A percentile compares a stretch with the other conserved stretches of the same genome.
These are phyloP conservation scores for Geotrichum aggregatum DNA, from an alignment of 1,139 yeast species.

Conservation along the genomic window DNA sequence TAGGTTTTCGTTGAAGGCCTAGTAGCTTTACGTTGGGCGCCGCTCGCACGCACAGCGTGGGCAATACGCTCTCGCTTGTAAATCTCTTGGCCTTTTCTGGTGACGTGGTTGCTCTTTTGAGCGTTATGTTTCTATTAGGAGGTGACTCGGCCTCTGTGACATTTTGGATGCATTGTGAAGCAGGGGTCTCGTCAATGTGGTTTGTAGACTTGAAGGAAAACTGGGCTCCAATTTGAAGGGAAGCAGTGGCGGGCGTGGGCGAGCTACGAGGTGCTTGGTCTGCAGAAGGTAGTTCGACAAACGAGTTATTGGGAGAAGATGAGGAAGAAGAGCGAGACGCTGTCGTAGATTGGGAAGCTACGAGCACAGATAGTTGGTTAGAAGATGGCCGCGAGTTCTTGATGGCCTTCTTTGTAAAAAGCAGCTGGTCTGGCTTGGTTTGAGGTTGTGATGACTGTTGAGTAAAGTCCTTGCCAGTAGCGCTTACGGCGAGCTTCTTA, in stretches of 20 bases:
- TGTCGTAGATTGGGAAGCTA: not conserved
- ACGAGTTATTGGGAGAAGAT: not conserved
- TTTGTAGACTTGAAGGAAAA: conserved; percentile 4
- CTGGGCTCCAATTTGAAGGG: conserved; percentile 2
- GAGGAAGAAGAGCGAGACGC: not conserved
- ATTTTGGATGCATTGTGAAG: not conserved
- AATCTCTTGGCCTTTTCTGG: conserved; percentile 4
- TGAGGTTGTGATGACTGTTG: not conserved
- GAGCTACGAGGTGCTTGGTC: not conserved
- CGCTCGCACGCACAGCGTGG: conserved; percentile 7
- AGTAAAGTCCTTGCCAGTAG: conserved; percentile 1
- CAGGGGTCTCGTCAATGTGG: not conserved
- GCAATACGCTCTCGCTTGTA: conserved; percentile 15
- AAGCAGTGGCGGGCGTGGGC: not conserved
- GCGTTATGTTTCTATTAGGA: no score
- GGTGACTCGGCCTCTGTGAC: no score
- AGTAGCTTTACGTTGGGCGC: conserved; percentile 10
- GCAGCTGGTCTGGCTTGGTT: conserved; percentile 1
- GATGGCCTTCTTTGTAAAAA: conserved; percentile 10
- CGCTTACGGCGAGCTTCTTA: not conserved
- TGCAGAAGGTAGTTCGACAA: not conserved
- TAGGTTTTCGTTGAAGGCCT: conserved; percentile 1
- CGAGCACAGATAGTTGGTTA: conserved; percentile 5
- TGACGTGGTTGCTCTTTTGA: not conserved
- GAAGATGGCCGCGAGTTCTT: conserved; percentile 4